phyloP scores from a whole-genome alignment of 352 stramenopile species.

The Globisporangium cystogenes region DNA sequence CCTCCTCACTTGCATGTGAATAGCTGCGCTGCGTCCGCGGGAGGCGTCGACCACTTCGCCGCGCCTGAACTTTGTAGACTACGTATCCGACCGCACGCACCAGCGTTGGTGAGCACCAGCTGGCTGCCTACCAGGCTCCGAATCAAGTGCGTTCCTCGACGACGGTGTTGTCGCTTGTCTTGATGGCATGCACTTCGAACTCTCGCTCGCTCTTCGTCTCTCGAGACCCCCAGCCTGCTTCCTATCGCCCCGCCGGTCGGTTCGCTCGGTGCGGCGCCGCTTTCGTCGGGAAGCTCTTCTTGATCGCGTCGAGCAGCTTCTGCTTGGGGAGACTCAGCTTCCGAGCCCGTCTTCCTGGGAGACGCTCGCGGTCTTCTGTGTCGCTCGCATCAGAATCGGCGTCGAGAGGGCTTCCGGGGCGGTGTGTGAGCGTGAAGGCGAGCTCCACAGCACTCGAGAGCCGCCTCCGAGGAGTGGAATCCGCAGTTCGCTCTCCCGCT shows the following conservation, averaged over 20 bases:
- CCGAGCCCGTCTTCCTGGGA: slow-evolving; percentile 5
- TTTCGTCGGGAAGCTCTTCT: slow-evolving; percentile 29
- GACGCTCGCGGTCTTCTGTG: slow-evolving; percentile 10
- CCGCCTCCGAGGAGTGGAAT: slow-evolving; percentile 40
- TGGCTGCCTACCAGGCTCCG: too few species aligned
- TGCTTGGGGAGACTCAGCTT: slow-evolving; percentile 56
- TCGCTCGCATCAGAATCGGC: slow-evolving; percentile 5
- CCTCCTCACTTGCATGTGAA: neutral
- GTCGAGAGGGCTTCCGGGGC: too few species aligned
- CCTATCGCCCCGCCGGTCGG: neutral
- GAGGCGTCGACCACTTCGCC: too few species aligned
- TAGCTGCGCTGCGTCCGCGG: too few species aligned
- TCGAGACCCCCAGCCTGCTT: neutral
- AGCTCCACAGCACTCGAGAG: slow-evolving; percentile 49
- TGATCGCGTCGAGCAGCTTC: slow-evolving; percentile 60
- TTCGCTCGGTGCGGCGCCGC: neutral
- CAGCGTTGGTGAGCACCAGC: too few species aligned
- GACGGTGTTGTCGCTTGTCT: too few species aligned
- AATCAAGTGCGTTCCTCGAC: too few species aligned
- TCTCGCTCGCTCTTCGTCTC: neutral
- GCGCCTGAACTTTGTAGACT: neutral
- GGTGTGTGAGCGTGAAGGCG: slow-evolving; percentile 23
- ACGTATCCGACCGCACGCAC: neutral
- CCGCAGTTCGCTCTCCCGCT: neutral
- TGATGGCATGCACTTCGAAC: too few species aligned